Conservation (phyloP, 139 green algal genomes). For the Micromonas pusilla region DNA sequence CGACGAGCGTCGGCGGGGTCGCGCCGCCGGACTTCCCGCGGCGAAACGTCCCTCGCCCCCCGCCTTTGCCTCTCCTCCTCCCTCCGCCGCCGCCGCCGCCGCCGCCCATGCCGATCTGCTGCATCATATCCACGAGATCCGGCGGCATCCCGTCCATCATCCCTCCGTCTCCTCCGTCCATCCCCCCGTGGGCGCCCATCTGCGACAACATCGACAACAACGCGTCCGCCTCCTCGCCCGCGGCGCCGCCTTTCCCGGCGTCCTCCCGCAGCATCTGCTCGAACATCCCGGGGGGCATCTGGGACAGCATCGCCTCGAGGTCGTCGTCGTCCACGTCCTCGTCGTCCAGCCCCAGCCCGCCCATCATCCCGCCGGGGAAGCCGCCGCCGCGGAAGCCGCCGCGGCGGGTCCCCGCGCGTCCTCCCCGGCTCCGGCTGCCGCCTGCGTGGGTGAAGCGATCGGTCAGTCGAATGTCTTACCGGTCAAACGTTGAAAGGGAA, state of each 20-base stretch:
- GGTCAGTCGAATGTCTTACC: too few relatives aligned
- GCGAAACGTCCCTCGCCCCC: too few relatives aligned
- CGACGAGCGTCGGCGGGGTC: too few relatives aligned
- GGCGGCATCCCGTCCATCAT: neutral
- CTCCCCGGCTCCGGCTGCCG: too few relatives aligned
- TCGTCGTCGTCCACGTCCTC: slow-evolving; percentile 9
- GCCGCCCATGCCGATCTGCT: neutral
- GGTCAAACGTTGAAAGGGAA: too few relatives aligned
- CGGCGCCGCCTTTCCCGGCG: neutral
- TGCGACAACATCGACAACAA: neutral
- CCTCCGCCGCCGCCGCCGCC: neutral
- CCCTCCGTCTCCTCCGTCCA: neutral
- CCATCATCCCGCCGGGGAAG: too few relatives aligned
- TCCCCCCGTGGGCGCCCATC: neutral
- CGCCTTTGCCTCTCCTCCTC: too few relatives aligned
- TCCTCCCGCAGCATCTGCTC: neutral
- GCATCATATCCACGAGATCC: neutral
- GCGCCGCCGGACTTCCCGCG: too few relatives aligned
- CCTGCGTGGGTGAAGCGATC: too few relatives aligned
- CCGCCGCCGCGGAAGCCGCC: neutral
- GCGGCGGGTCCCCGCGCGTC: too few relatives aligned
- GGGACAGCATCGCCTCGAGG: neutral
- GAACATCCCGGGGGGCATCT: neutral
- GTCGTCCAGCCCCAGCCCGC: neutral
- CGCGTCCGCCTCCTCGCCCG: neutral